phyloP scores from a whole-genome alignment of 1,284 basidiomycete species.

The Apiotrichum akiyoshidainum region DNA sequence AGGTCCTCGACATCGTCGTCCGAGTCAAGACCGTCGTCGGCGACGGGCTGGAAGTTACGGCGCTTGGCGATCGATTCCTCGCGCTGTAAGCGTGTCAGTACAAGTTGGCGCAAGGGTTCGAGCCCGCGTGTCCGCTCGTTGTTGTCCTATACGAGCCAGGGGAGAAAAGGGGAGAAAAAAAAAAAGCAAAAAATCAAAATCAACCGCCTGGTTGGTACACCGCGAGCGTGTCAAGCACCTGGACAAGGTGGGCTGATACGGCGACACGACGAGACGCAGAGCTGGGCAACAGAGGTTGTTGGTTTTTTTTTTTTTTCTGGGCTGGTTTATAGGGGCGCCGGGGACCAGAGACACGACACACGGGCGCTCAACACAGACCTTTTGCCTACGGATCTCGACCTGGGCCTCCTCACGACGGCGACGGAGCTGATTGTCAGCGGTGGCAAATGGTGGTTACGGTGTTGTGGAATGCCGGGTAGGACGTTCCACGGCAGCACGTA shows the following conservation, averaged over 20 bases:
- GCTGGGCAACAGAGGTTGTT: background rate
- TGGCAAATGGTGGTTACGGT: background rate
- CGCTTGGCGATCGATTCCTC: slow-evolving; percentile 97
- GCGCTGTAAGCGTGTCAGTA: slow-evolving; percentile 51
- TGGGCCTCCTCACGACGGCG: slow-evolving; percentile 94
- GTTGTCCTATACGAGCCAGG: no score
- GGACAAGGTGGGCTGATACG: background rate
- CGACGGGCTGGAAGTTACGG: slow-evolving; percentile 77
- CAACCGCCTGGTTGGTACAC: background rate
- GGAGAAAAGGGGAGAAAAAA: background rate
- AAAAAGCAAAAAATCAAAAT: background rate
- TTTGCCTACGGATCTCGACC: slow-evolving; percentile 93
- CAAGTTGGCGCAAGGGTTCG: background rate
- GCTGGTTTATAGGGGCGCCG: background rate
- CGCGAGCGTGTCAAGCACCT: background rate
- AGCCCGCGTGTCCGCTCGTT: background rate
- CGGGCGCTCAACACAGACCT: slow-evolving; percentile 50
- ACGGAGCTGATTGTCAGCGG: slow-evolving; percentile 58
- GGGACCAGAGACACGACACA: background rate
- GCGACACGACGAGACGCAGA: no score
- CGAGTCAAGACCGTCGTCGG: slow-evolving; percentile 62
- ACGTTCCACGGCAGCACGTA: background rate
- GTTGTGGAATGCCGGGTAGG: background rate
- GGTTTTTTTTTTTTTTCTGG: no score
- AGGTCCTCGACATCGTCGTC: slow-evolving; percentile 70